These are phyloP conservation scores for Anthracocystis panici-leucophaei DNA, from an alignment of 1,284 basidiomycete species.

Conservation along the genomic window DNA sequence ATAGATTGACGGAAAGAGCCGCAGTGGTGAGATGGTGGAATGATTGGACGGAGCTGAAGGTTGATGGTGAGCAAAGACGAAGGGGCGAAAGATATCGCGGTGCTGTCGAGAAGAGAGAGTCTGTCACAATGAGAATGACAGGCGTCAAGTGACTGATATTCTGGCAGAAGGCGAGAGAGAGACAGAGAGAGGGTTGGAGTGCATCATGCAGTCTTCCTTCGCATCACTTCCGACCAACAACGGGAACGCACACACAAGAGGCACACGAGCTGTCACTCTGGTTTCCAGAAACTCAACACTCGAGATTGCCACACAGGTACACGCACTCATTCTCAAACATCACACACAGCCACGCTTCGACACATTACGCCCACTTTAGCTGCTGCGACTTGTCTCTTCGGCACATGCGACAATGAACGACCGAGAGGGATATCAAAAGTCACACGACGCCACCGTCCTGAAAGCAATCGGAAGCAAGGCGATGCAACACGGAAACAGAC, in stretches of 20 bases:
- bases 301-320: not conserved
- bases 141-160: slow-evolving; percentile 3
- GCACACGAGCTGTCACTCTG: slow-evolving; percentile 12
- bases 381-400: not conserved
- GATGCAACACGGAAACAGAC: not conserved
- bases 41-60: not conserved
- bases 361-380: not conserved
- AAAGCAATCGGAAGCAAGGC: not conserved
- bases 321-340: not conserved
- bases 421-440: not conserved
- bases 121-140: not conserved
- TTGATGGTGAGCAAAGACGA: no score
- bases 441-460: no score
- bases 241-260: not conserved
- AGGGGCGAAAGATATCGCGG: no score
- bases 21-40: not conserved
- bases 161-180: not conserved
- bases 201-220: slow-evolving; percentile 4
- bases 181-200: slow-evolving; percentile 6
- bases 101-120: slow-evolving; percentile 9
- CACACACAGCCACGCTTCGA: not conserved
- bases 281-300: not conserved
- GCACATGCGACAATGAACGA: no score
- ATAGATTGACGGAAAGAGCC: not conserved
- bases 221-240: not conserved